Evolutionary conservation across 1,284 basidiomycete genomes (phyloP).

Genomic region (Cryptococcus wingfieldii): DNA sequence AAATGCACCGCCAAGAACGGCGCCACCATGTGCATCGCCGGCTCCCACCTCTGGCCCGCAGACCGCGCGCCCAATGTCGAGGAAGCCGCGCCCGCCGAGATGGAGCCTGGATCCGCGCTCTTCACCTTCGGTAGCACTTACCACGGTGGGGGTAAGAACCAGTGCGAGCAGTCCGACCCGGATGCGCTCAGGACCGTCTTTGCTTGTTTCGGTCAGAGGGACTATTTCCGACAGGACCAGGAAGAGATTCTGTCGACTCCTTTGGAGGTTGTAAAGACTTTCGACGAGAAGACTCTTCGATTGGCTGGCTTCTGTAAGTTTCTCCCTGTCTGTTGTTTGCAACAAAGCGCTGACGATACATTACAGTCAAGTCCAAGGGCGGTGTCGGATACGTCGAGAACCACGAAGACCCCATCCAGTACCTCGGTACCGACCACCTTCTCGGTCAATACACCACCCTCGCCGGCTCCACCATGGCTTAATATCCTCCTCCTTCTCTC

Average conservation of each 20-base stretch:
- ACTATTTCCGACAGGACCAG: constrained; percentile 16
- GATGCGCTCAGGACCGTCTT: constrained; percentile 11
- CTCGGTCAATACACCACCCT: neutral
- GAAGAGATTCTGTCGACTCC: constrained; percentile 16
- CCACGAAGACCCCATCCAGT: constrained; percentile 4
- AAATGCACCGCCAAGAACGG: constrained; percentile 5
- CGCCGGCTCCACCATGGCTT: too few relatives aligned
- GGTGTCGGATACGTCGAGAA: constrained; percentile 12
- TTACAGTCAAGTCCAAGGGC: constrained; percentile 1
- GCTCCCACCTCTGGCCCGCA: constrained; percentile 7
- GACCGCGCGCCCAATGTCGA: constrained; percentile 4
- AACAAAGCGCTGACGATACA: too few relatives aligned
- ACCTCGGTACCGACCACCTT: neutral
- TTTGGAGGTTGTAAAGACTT: constrained; percentile 3
- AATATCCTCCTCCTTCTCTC: too few relatives aligned
- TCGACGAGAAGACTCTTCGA: constrained; percentile 9
- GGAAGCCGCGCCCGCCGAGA: constrained; percentile 4
- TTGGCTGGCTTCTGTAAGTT: constrained; percentile 9
- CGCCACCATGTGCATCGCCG: constrained; percentile 11
- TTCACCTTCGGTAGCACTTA: constrained; percentile 10
- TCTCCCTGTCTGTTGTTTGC: neutral
- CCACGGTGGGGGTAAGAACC: constrained; percentile 13
- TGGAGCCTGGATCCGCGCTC: constrained; percentile 11
- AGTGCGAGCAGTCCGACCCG: constrained; percentile 5
- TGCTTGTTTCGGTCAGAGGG: constrained; percentile 12